These are phyloP conservation scores for Haberlea rhodopensis DNA, from an alignment of 257 asterid species.

Conservation along the genomic window DNA sequence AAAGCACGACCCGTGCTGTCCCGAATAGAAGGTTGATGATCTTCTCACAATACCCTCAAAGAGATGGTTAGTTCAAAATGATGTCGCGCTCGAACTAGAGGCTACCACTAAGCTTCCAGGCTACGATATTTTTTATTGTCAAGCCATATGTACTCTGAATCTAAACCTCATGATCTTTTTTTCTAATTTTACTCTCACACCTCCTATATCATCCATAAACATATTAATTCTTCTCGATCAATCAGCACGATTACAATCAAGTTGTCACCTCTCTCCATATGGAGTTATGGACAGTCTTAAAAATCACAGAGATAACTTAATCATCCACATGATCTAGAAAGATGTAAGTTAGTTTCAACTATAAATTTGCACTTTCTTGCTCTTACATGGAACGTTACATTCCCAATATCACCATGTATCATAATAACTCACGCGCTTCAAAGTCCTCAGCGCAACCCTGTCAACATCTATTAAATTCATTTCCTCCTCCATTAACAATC, in stretches of 20 bases:
- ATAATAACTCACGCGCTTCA: background rate
- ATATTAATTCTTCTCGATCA: background rate
- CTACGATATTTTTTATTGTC: background rate
- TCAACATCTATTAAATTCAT: background rate
- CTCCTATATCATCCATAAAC: conserved; percentile 2
- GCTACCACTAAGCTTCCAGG: background rate
- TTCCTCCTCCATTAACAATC: conserved; percentile 1
- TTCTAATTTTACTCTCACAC: background rate
- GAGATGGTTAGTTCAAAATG: no score
- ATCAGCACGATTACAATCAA: background rate
- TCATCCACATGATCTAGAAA: background rate
- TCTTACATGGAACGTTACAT: background rate
- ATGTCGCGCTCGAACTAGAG: background rate
- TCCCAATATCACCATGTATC: background rate
- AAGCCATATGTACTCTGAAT: background rate
- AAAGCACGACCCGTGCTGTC: no score
- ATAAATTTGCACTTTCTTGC: background rate
- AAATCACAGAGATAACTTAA: background rate
- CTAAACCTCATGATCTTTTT: conserved; percentile 1
- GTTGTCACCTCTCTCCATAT: background rate
- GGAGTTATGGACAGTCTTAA: background rate
- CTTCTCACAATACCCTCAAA: no score
- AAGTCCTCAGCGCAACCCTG: background rate
- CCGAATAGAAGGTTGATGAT: no score
- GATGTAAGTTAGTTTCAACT: background rate